These are phyloP conservation scores for Fusarium sororula DNA, from an alignment of 2,329 filamentous ascomycete genomes.

Conservation along the genomic window DNA sequence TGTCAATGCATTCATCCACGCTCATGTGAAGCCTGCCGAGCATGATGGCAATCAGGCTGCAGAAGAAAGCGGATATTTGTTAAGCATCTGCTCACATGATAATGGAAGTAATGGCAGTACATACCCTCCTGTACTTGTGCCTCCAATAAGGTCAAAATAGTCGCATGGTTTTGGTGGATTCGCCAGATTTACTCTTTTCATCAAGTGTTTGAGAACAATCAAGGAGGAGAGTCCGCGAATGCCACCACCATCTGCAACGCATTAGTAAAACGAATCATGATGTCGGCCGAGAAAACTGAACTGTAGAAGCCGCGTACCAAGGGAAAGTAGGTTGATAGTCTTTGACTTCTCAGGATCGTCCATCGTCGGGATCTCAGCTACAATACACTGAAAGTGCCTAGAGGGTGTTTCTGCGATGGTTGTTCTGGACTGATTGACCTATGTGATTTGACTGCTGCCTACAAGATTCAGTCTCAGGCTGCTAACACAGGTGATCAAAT, in stretches of 20 bases:
- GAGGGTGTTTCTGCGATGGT: rapidly evolving
- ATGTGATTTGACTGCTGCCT: no score
- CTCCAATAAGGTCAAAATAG: background rate
- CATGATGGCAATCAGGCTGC: background rate
- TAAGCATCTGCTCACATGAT: no score
- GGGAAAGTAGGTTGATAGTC: rapidly evolving
- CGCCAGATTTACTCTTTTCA: background rate
- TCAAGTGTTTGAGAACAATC: background rate
- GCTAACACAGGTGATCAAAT: no score
- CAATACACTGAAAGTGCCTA: no score
- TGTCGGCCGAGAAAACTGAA: rapidly evolving
- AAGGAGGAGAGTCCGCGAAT: background rate
- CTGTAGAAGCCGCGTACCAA: background rate
- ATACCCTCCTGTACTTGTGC: background rate
- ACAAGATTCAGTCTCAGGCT: no score
- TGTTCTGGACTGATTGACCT: background rate
- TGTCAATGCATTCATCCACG: background rate
- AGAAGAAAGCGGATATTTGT: background rate
- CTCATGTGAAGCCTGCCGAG: background rate
- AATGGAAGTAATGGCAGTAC: no score
- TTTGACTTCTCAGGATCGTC: rapidly evolving
- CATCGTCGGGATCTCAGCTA: no score
- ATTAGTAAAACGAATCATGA: rapidly evolving
- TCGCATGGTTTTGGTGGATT: background rate
- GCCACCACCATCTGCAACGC: rapidly evolving